phyloP scores from a whole-genome alignment of 2,329 filamentous ascomycete genomes.

The Aspergillus nomiae region DNA sequence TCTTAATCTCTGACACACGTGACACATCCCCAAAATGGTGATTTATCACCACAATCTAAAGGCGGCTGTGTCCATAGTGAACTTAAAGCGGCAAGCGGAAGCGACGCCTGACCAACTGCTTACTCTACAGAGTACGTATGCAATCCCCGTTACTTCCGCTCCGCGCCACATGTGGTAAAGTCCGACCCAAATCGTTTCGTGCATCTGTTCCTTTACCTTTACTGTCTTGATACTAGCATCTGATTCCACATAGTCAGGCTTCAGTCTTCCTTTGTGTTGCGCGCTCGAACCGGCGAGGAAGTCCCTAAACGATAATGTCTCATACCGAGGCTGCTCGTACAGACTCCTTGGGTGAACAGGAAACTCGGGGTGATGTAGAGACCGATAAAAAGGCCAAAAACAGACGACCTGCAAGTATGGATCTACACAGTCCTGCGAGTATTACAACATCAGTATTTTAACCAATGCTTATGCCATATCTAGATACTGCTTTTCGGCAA shows the following conservation, averaged over 20 bases:
- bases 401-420: slow-evolving; percentile 82
- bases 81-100: background rate
- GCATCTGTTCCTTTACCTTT: background rate
- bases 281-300: background rate
- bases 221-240: background rate
- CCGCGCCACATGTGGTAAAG: slow-evolving; percentile 10
- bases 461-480: slow-evolving; percentile 15
- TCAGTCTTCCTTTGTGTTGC: background rate
- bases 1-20: background rate
- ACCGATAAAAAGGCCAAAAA: slow-evolving; percentile 81
- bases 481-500: slow-evolving; percentile 95
- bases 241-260: background rate
- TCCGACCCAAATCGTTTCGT: background rate
- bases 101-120: slow-evolving; percentile 15
- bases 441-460: slow-evolving; percentile 10
- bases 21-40: background rate
- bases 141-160: slow-evolving; percentile 7
- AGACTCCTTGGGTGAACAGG: slow-evolving; percentile 49
- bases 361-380: slow-evolving; percentile 39
- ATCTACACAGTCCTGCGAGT: slow-evolving; percentile 6
- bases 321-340: slow-evolving; percentile 41
- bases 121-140: slow-evolving; percentile 1
- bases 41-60: background rate
- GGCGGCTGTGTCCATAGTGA: background rate
- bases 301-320: slow-evolving; percentile 41